phyloP scores from a whole-genome alignment of 2,329 filamentous ascomycete genomes.

The Colletotrichum plurivorum region DNA sequence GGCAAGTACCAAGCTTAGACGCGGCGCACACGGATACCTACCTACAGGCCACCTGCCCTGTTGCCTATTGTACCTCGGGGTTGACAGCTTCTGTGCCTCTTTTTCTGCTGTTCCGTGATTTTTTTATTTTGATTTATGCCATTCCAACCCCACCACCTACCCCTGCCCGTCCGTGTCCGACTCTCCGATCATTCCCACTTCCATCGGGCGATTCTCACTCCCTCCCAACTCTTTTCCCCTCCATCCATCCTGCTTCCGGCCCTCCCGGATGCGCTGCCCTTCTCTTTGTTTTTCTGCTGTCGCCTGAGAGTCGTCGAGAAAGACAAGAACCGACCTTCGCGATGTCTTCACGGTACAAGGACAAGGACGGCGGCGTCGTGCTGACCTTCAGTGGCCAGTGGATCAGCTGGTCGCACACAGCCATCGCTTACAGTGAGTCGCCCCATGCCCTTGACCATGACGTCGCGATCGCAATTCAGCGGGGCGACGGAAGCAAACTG shows the following conservation, averaged over 20 bases:
- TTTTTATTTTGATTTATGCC: too few relatives aligned
- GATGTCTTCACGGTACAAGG: slow-evolving; percentile 71
- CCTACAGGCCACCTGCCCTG: too few relatives aligned
- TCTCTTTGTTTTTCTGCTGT: slow-evolving; percentile 35
- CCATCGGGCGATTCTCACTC: neutral
- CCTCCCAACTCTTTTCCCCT: slow-evolving; percentile 25
- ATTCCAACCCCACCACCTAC: too few relatives aligned
- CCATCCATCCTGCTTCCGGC: slow-evolving; percentile 43
- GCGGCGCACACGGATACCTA: slow-evolving; percentile 10
- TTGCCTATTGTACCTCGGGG: too few relatives aligned
- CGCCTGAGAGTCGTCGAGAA: slow-evolving; percentile 1
- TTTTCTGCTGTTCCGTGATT: too few relatives aligned
- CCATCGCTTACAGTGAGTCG: slow-evolving; percentile 81
- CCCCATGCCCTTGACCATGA: slow-evolving; percentile 12
- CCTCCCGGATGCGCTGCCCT: slow-evolving; percentile 47
- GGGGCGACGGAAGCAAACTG: neutral
- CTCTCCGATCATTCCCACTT: too few relatives aligned
- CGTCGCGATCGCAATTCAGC: neutral
- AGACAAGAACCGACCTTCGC: slow-evolving; percentile 9
- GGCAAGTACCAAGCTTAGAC: slow-evolving; percentile 4
- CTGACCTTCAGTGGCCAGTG: slow-evolving; percentile 85
- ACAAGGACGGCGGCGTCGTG: slow-evolving; percentile 73
- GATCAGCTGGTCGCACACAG: slow-evolving; percentile 91
- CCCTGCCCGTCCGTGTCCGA: too few relatives aligned
- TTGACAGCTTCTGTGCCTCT: too few relatives aligned